These are phyloP conservation scores for Chlorophyllum brunneum DNA, from an alignment of 768 basidiomycete genomes.

Conservation along the genomic window DNA sequence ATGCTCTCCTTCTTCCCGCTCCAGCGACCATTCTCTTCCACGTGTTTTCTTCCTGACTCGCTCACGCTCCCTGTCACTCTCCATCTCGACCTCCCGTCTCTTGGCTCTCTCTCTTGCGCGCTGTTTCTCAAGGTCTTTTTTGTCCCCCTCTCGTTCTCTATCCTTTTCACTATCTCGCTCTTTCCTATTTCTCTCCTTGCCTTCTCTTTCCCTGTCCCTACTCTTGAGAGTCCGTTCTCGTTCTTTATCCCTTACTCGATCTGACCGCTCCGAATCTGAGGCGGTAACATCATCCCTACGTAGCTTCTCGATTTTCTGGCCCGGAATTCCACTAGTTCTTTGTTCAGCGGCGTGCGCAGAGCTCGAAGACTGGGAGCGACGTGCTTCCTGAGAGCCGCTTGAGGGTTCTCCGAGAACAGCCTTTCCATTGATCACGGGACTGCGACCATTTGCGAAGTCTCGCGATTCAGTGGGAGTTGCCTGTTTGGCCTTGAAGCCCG, in stretches of 20 bases:
- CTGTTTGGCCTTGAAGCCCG: conserved; percentile 15
- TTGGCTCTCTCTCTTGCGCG: conserved; percentile 17
- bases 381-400: background rate
- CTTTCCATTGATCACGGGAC: conserved; percentile 10
- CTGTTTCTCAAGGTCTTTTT: conserved; percentile 17
- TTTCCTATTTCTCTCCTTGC: conserved; percentile 13
- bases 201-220: conserved; percentile 13
- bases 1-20: conserved; percentile 24
- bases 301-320: conserved; percentile 2
- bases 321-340: background rate
- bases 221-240: background rate
- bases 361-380: background rate
- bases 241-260: conserved; percentile 19
- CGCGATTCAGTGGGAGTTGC: conserved; percentile 4
- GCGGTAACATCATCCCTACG: conserved; percentile 2
- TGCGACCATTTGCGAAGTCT: conserved; percentile 1
- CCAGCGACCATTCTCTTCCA: conserved; percentile 15
- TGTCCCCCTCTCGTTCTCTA: conserved; percentile 15
- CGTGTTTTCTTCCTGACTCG: conserved; percentile 17
- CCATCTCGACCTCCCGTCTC: conserved; percentile 14
- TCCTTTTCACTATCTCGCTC: background rate
- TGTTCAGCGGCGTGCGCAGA: conserved; percentile 3
- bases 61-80: conserved; percentile 13
- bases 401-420: conserved; percentile 2
- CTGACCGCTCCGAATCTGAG: conserved; percentile 9